phyloP scores from a whole-genome alignment of 345 rosid genomes.

The Fremontodendron californicum region DNA sequence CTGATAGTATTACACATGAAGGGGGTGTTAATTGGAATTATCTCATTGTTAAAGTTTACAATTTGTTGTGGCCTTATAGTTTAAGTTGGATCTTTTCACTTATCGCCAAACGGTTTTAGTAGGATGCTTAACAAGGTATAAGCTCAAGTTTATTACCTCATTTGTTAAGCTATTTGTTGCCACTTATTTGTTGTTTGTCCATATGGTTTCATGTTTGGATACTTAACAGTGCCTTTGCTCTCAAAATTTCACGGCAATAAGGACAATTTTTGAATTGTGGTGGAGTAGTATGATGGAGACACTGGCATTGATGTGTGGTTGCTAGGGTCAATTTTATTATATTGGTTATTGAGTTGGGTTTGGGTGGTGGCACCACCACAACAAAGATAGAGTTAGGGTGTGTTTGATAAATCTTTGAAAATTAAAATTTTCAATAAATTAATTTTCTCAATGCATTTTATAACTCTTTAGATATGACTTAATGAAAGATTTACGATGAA shows the following conservation, averaged over 20 bases:
- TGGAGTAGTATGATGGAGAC: neutral
- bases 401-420: neutral
- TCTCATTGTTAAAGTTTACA: neutral
- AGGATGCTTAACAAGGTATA: neutral
- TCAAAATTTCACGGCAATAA: neutral
- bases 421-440: neutral
- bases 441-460: neutral
- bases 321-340: neutral
- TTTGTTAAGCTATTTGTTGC: neutral
- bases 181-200: neutral
- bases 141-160: neutral
- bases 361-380: neutral
- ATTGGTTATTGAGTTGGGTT: neutral
- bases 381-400: neutral
- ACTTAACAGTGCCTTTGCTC: neutral
- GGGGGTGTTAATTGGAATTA: neutral
- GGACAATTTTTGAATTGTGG: neutral
- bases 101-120: neutral
- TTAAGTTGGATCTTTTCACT: neutral
- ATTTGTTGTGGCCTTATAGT: neutral
- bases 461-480: neutral
- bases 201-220: neutral
- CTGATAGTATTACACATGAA: neutral
- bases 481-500: neutral
- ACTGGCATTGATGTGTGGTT: neutral